These are phyloP conservation scores for Bathelium albidoporum DNA, from an alignment of 495 filamentous ascomycete genomes.

Conservation along the genomic window DNA sequence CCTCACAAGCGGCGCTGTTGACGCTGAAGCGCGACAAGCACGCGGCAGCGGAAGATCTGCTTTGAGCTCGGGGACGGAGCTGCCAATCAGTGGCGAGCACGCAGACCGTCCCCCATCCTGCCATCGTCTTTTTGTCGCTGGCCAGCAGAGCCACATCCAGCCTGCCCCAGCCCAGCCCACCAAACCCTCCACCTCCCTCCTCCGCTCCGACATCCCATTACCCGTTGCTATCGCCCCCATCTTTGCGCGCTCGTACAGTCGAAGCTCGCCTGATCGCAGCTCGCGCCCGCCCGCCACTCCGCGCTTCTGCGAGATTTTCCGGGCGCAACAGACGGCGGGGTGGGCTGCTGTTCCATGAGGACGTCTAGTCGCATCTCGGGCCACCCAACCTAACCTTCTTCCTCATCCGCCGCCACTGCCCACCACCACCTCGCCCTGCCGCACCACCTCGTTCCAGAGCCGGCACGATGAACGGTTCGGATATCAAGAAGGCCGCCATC, in stretches of 20 bases:
- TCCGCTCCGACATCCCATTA: neutral
- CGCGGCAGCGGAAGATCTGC: conserved; percentile 1
- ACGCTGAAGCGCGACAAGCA: neutral
- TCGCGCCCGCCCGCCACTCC: no score
- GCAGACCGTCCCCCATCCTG: neutral
- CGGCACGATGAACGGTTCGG: conserved; percentile 60
- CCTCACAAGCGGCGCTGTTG: neutral
- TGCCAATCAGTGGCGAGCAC: conserved; percentile 2
- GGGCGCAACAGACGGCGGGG: neutral
- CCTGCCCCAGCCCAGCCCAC: neutral
- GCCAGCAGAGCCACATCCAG: neutral
- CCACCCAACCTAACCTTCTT: neutral
- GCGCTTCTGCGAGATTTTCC: neutral
- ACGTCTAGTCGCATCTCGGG: neutral
- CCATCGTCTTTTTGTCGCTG: neutral
- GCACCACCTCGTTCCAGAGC: neutral
- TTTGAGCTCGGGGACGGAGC: neutral
- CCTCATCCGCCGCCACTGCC: neutral
- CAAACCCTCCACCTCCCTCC: neutral
- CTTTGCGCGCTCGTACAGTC: neutral
- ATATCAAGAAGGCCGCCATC: conserved; percentile 62
- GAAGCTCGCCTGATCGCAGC: no score
- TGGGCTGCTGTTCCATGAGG: conserved; percentile 5
- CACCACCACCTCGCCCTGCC: neutral
- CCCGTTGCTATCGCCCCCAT: neutral